A percentile compares a stretch with the other conserved stretches of the same genome.
phyloP scores from a whole-genome alignment of 192 early-diverging fungal species.

The Podochytrium sp. region DNA sequence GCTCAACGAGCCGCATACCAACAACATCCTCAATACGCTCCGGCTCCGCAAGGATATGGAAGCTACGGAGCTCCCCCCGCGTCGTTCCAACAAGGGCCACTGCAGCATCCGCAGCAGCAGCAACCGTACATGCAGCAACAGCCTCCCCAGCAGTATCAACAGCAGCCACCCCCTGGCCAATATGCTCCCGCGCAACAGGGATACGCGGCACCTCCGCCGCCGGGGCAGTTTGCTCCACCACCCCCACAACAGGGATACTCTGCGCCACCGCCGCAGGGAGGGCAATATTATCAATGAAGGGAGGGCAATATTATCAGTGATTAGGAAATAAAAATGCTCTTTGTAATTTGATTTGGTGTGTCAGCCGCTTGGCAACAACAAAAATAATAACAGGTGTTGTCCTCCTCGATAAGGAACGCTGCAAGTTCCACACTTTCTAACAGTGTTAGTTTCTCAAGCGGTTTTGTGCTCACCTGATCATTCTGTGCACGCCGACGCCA shows the following conservation, averaged over 20 bases:
- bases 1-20: conserved; percentile 49
- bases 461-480: conserved; percentile 53
- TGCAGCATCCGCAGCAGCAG: conserved; percentile 23
- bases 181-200: too few species aligned
- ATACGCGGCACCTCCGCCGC: too few species aligned
- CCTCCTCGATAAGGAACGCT: too few species aligned
- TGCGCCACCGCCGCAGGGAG: background rate
- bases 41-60: background rate
- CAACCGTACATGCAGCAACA: conserved; percentile 15
- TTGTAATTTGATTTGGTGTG: too few species aligned
- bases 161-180: background rate
- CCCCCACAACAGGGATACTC: too few species aligned
- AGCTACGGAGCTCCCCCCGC: background rate
- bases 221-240: background rate
- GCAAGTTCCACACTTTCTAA: too few species aligned
- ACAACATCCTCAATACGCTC: conserved; percentile 8
- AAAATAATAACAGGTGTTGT: too few species aligned
- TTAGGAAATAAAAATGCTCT: background rate
- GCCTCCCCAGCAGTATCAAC: conserved; percentile 21
- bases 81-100: background rate
- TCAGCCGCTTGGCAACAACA: too few species aligned
- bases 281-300: too few species aligned
- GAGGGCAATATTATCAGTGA: conserved; percentile 6
- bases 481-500: conserved; percentile 29
- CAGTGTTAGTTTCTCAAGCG: conserved; percentile 63